phyloP scores from a whole-genome alignment of 371 early-diverging fungal genomes.

The Circinella umbellata region DNA sequence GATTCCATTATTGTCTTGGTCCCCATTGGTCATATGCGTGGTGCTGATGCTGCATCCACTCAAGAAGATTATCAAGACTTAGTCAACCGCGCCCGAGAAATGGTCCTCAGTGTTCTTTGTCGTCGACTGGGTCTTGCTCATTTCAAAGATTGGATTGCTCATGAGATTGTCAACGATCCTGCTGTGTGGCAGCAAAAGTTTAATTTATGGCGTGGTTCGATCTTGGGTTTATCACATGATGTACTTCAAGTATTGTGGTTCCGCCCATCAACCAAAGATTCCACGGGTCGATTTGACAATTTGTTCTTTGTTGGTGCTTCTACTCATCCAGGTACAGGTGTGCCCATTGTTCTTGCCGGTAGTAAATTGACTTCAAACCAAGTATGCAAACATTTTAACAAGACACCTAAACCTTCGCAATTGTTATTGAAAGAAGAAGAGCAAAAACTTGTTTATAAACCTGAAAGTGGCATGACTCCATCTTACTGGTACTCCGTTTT shows the following conservation, averaged over 20 bases:
- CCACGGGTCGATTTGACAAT: slow-evolving; percentile 54
- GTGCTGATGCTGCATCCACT: slow-evolving; percentile 1
- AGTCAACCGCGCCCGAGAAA: slow-evolving; percentile 47
- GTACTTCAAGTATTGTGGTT: slow-evolving; percentile 65
- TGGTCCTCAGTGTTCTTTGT: slow-evolving; percentile 50
- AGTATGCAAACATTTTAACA: slow-evolving; percentile 41
- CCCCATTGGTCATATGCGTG: slow-evolving; percentile 59
- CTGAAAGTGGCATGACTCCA: slow-evolving; percentile 8
- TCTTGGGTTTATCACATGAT: slow-evolving; percentile 64
- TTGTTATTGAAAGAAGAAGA: neutral
- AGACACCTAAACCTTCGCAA: slow-evolving; percentile 19
- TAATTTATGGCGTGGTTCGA: slow-evolving; percentile 64
- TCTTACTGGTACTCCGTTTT: slow-evolving; percentile 12
- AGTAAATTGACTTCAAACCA: slow-evolving; percentile 60
- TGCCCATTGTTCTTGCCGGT: slow-evolving; percentile 67
- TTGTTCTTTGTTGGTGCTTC: slow-evolving; percentile 71
- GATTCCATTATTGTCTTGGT: slow-evolving; percentile 64
- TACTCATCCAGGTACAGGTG: slow-evolving; percentile 74
- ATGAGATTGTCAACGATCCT: slow-evolving; percentile 66
- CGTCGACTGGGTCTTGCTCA: slow-evolving; percentile 42
- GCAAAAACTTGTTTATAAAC: neutral
- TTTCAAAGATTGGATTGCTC: slow-evolving; percentile 51
- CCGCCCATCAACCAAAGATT: slow-evolving; percentile 63
- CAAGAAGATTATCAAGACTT: slow-evolving; percentile 38
- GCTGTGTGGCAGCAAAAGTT: slow-evolving; percentile 63